Conservation (phyloP, 2,329 filamentous ascomycete genomes). For the Sphaerostilbella broomeana region DNA sequence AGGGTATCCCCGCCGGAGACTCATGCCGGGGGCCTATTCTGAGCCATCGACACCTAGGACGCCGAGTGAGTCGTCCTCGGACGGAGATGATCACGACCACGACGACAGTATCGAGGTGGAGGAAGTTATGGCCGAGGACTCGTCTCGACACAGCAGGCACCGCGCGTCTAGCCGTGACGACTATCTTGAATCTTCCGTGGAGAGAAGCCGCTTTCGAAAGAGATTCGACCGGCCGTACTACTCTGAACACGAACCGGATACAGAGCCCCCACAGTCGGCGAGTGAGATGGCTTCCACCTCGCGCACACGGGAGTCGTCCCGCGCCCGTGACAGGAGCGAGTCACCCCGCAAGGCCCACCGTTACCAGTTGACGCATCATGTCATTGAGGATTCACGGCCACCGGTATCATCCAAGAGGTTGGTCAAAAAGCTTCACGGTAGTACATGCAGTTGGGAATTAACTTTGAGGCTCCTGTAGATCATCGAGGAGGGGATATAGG, state of each 20-base stretch:
- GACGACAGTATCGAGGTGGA: constrained; percentile 24
- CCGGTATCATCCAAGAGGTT: constrained; percentile 29
- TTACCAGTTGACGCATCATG: constrained; percentile 20
- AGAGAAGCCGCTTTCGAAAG: constrained; percentile 16
- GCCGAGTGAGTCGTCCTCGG: constrained; percentile 10
- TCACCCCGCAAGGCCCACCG: constrained; percentile 23
- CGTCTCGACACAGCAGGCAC: constrained; percentile 10
- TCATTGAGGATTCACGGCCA: constrained; percentile 30
- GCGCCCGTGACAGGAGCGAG: constrained; percentile 25
- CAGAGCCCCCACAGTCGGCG: constrained; percentile 17
- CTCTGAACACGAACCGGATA: constrained; percentile 16
- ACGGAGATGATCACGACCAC: constrained; percentile 16
- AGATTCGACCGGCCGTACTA: constrained; percentile 13
- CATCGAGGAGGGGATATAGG: constrained; percentile 14
- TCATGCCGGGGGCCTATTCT: constrained; percentile 13
- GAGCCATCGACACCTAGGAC: constrained; percentile 11
- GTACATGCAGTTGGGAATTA: too few relatives aligned
- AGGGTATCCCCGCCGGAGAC: constrained; percentile 5
- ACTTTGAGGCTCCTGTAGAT: too few relatives aligned
- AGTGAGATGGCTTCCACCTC: constrained; percentile 24
- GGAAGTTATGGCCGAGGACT: constrained; percentile 20
- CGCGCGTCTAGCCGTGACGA: constrained; percentile 22
- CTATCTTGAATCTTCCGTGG: constrained; percentile 22
- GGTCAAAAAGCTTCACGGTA: too few relatives aligned
- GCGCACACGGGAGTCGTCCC: constrained; percentile 20